phyloP scores from a whole-genome alignment of 805 yeast genomes.

The Blastobotrys muscicola region DNA sequence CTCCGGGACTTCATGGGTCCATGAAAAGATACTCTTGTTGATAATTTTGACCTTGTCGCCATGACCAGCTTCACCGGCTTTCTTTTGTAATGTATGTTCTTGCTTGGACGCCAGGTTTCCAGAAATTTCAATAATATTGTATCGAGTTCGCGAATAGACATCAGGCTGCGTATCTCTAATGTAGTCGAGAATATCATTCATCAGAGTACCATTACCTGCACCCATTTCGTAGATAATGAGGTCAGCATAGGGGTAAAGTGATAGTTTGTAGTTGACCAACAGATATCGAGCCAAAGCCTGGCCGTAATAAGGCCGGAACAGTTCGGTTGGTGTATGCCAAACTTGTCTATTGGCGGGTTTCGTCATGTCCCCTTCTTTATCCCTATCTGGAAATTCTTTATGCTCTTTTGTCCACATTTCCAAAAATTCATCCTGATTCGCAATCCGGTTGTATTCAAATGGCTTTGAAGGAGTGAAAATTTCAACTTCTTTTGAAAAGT shows the following conservation, averaged over 20 bases:
- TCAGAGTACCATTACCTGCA: conserved; percentile 82
- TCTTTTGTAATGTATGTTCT: conserved; percentile 25
- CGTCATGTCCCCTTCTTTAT: conserved; percentile 7
- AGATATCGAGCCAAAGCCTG: conserved; percentile 78
- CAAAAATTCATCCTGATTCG: conserved; percentile 62
- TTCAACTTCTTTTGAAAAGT: conserved; percentile 68
- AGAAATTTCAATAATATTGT: conserved; percentile 66
- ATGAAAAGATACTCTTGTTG: conserved; percentile 67
- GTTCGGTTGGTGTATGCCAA: conserved; percentile 88
- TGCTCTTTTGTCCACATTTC: conserved; percentile 51
- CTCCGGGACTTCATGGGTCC: conserved; percentile 49
- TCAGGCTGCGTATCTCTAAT: conserved; percentile 57
- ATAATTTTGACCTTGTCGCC: conserved; percentile 49
- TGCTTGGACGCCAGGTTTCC: conserved; percentile 53
- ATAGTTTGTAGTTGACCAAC: conserved; percentile 58
- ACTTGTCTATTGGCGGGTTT: conserved; percentile 37
- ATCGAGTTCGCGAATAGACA: conserved; percentile 57
- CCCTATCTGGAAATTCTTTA: conserved; percentile 35
- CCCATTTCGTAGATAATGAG: conserved; percentile 79
- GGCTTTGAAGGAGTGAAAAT: conserved; percentile 62
- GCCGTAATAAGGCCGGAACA: conserved; percentile 75
- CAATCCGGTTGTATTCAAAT: conserved; percentile 48
- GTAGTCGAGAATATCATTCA: conserved; percentile 63
- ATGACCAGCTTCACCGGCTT: conserved; percentile 37
- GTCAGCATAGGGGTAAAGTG: conserved; percentile 60